phyloP scores from a whole-genome alignment of 768 basidiomycete species.

The Termitomyces sp. region DNA sequence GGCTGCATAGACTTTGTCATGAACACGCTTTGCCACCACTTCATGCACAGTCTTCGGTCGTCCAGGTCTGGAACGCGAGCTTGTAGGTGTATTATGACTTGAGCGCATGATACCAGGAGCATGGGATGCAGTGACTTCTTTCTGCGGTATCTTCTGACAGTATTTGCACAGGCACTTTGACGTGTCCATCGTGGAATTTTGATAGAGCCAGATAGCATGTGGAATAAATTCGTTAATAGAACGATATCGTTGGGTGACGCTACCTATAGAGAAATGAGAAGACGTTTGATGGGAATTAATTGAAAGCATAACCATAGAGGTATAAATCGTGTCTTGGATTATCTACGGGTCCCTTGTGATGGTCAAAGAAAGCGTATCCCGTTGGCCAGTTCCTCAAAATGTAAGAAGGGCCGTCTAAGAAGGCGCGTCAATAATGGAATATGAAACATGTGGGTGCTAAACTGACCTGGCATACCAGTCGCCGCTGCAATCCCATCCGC shows the following conservation, averaged over 20 bases:
- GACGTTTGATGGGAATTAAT: background rate
- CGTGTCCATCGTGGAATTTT: slow-evolving; percentile 40
- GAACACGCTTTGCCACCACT: slow-evolving; percentile 18
- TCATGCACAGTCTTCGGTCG: slow-evolving; percentile 18
- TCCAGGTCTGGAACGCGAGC: slow-evolving; percentile 15
- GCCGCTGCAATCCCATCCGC: slow-evolving; percentile 35
- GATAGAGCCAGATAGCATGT: slow-evolving; percentile 75
- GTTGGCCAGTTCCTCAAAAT: slow-evolving; percentile 60
- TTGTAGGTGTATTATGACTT: slow-evolving; percentile 21
- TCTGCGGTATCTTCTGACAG: slow-evolving; percentile 63
- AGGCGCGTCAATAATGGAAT: slow-evolving; percentile 2
- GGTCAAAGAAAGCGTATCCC: slow-evolving; percentile 68
- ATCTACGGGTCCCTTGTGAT: slow-evolving; percentile 55
- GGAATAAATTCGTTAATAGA: slow-evolving; percentile 84
- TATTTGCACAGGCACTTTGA: slow-evolving; percentile 70
- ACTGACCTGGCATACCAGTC: slow-evolving; percentile 46
- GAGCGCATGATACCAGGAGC: slow-evolving; percentile 27
- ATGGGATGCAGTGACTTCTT: slow-evolving; percentile 59
- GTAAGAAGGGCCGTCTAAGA: slow-evolving; percentile 47
- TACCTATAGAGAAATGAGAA: slow-evolving; percentile 29
- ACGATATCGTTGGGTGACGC: slow-evolving; percentile 52
- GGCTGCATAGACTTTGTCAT: slow-evolving; percentile 32
- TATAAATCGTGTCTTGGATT: slow-evolving; percentile 71
- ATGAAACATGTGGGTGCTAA: background rate
- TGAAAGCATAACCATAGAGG: slow-evolving; percentile 51